Evolutionary conservation across 2,329 filamentous ascomycete species (phyloP).

Genomic region (Clonostachys byssicola): DNA sequence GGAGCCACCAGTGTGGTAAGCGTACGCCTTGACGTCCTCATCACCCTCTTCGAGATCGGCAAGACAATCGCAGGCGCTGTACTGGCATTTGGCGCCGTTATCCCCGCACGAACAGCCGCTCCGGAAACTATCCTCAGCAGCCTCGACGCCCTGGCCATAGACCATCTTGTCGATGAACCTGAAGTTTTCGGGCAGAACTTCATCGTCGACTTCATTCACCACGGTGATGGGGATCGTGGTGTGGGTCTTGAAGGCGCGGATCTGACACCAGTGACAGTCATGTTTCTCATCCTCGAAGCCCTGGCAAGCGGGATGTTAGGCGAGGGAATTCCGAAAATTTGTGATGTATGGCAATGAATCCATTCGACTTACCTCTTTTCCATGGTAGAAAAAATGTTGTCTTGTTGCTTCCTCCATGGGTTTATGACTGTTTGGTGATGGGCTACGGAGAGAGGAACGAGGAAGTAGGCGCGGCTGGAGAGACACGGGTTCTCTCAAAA

Average conservation of each 20-base stretch:
- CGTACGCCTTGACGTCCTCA: constrained; percentile 46
- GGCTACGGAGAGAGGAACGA: too few relatives aligned
- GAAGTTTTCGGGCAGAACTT: constrained; percentile 58
- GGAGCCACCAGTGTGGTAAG: constrained; percentile 56
- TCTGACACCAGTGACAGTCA: constrained; percentile 59
- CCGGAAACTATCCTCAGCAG: constrained; percentile 57
- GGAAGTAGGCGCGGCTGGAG: too few relatives aligned
- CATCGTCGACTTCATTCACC: constrained; percentile 57
- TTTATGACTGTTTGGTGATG: too few relatives aligned
- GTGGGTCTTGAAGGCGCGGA: constrained; percentile 49
- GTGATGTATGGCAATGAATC: neutral
- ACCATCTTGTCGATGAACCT: constrained; percentile 63
- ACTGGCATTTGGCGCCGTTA: constrained; percentile 61
- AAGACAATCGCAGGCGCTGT: constrained; percentile 65
- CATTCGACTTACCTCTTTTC: constrained; percentile 12
- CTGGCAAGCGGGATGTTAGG: constrained; percentile 14
- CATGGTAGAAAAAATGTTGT: constrained; percentile 47
- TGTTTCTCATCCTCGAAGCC: constrained; percentile 28
- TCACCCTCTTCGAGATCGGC: constrained; percentile 53
- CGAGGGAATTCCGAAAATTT: too few relatives aligned
- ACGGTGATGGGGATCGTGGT: constrained; percentile 51
- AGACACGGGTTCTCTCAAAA: too few relatives aligned
- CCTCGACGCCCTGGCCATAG: constrained; percentile 54
- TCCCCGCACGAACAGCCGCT: constrained; percentile 65
- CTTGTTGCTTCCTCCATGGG: constrained; percentile 41